These are phyloP conservation scores for Lactuca sativa DNA, from an alignment of 129 eudicot genomes.

Conservation along the genomic window DNA sequence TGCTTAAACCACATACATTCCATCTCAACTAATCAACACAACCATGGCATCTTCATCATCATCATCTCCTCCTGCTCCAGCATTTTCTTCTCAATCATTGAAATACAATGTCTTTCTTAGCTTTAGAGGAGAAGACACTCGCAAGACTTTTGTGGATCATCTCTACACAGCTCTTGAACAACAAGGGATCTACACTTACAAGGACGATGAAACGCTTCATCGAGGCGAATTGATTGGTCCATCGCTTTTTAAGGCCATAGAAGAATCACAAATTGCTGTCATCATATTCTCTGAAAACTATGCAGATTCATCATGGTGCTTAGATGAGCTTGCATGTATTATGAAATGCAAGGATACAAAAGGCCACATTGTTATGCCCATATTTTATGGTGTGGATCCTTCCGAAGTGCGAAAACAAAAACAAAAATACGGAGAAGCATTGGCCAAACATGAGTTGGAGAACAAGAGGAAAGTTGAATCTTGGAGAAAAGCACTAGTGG, in stretches of 20 bases:
- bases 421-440: neutral
- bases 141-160: neutral
- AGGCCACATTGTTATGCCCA: conserved; percentile 12
- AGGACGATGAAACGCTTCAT: neutral
- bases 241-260: conserved; percentile 3
- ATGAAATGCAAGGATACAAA: conserved; percentile 11
- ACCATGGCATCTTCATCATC: conserved; percentile 17
- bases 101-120: neutral
- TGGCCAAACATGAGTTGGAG: conserved; percentile 4
- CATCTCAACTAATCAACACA: neutral
- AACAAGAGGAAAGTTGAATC: neutral
- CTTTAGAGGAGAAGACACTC: conserved; percentile 11
- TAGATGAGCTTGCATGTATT: conserved; percentile 9
- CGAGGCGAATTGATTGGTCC: neutral
- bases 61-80: neutral
- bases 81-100: neutral
- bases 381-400: conserved; percentile 17
- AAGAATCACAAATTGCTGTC: conserved; percentile 4
- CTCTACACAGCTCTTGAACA: neutral
- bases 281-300: conserved; percentile 14
- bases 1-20: no score
- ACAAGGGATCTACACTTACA: conserved; percentile 15
- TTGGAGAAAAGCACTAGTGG: conserved; percentile 9
- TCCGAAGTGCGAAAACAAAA: conserved; percentile 7
- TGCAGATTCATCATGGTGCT: conserved; percentile 12